phyloP scores from a whole-genome alignment of 75 land plant genomes.

The Cryptomeria japonica region DNA sequence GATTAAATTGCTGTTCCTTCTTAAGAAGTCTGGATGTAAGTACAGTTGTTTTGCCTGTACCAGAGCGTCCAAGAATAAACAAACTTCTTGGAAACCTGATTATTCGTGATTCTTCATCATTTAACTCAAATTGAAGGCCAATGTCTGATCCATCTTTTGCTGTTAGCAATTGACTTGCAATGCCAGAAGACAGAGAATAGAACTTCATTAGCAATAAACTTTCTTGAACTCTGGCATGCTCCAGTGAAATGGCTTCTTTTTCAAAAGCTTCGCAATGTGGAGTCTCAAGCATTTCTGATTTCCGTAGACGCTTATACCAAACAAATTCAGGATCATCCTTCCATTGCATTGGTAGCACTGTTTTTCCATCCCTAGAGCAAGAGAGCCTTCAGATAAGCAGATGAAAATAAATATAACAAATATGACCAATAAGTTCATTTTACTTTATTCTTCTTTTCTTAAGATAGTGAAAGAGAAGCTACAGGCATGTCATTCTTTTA shows the following conservation, averaged over 20 bases:
- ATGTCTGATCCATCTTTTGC: conserved; percentile 42
- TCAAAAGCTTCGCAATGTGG: background rate
- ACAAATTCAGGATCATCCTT: conserved; percentile 15
- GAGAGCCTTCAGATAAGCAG: background rate
- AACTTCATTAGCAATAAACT: conserved; percentile 75
- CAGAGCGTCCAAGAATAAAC: conserved; percentile 75
- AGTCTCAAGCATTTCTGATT: background rate
- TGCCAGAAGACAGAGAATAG: conserved; percentile 57
- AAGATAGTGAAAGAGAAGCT: background rate
- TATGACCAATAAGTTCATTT: background rate
- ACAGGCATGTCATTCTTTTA: background rate
- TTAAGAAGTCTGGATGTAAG: conserved; percentile 57
- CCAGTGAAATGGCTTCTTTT: conserved; percentile 26
- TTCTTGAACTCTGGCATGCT: conserved; percentile 61
- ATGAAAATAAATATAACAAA: background rate
- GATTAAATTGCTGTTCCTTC: conserved; percentile 32
- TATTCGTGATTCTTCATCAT: conserved; percentile 50
- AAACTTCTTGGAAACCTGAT: conserved; percentile 41
- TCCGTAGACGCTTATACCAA: conserved; percentile 23
- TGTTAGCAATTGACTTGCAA: conserved; percentile 58
- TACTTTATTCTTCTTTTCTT: background rate
- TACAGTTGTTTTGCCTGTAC: conserved; percentile 83
- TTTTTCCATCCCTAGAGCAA: background rate
- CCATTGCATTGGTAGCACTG: background rate
- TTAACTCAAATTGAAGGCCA: conserved; percentile 69